Evolutionary conservation across 2,329 filamentous ascomycete species (phyloP), one percentile per base, ranked within the genome.

Genomic region (Canariomyces notabilis): DNA sequence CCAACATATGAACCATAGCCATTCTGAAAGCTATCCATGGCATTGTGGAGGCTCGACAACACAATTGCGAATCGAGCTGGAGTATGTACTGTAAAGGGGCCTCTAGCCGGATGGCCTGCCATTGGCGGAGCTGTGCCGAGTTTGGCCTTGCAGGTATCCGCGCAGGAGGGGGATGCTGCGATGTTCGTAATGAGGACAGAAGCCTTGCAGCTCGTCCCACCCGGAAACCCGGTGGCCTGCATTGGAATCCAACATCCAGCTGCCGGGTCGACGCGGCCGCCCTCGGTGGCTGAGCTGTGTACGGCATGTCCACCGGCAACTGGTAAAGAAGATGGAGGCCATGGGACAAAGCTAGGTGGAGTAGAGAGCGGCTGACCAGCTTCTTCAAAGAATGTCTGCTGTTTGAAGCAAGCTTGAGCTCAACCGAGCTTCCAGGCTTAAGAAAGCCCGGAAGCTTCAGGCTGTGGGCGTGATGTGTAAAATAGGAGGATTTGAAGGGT

Each of bases 71-170:
- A 22, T 46, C 38, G 46, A n/a, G n/a, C n/a, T n/a, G n/a, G n/a
- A n/a, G n/a, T n/a, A n/a, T n/a, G n/a, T n/a, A n/a, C n/a, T n/a
- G n/a, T n/a, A n/a, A n/a, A n/a, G 51, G 45, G 41, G 54, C 46
- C 45, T 42, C 26, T 37, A 21, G 19, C 35, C 32, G 33, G 40
- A 31, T 32, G 43, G n/a, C n/a, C n/a, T n/a, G 44, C 44, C 48
- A 56, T 54, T 51, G 54, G 47, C 37, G 40, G 38, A 39, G 5
- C 11, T 18, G 12, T 16, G 39, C 21, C 33, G 42, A 26, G 4
- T 46, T 33, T 47, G 41, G 18, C 33, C 39, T 22, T 49, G 49
- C 49, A 46, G 42, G 33, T 32, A 29, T 6, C 29, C 12, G 36
- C 32, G 37, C n/a, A n/a, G n/a, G n/a, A 20, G n/a, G 19, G 8